Percentiles rank a stretch among this genome's conserved stretches.
Evolutionary conservation across 371 early-diverging fungal genomes (phyloP).

Genomic region (Nematocida displodere): DNA sequence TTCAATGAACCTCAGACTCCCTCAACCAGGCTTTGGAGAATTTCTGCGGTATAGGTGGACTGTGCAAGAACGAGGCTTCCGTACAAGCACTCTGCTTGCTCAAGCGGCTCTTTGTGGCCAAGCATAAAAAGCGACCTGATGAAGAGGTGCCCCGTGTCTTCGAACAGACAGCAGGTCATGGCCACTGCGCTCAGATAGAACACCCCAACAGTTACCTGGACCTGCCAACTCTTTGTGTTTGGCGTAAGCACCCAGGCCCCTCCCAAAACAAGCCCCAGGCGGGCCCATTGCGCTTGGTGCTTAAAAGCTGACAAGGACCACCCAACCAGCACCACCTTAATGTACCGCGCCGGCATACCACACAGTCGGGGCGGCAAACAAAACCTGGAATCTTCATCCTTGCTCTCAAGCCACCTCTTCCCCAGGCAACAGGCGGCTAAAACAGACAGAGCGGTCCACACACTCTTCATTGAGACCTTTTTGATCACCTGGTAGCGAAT

Average conservation of each 20-base stretch:
- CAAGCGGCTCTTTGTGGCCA: not conserved
- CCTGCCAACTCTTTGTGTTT: not conserved
- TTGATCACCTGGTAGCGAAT: not conserved
- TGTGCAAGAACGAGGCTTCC: not conserved
- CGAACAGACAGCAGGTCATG: not conserved
- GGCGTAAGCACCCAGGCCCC: not conserved
- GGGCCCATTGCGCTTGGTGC: too few relatives aligned
- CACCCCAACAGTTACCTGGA: not conserved
- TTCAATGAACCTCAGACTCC: too few relatives aligned
- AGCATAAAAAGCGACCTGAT: conserved; percentile 32
- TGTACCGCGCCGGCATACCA: not conserved
- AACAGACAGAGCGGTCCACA: not conserved
- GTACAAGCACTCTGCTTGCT: not conserved
- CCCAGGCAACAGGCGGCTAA: not conserved
- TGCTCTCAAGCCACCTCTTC: not conserved
- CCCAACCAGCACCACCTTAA: not conserved
- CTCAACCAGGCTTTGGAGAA: not conserved
- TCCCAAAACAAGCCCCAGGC: too few relatives aligned
- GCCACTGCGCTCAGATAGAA: not conserved
- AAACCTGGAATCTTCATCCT: not conserved
- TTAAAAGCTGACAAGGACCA: too few relatives aligned
- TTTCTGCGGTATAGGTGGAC: not conserved
- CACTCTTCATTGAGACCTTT: not conserved
- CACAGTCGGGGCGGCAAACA: not conserved
- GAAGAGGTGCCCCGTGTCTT: not conserved